Evolutionary conservation across 805 yeast species (phyloP).

Genomic region (Ogataea polymorpha): DNA sequence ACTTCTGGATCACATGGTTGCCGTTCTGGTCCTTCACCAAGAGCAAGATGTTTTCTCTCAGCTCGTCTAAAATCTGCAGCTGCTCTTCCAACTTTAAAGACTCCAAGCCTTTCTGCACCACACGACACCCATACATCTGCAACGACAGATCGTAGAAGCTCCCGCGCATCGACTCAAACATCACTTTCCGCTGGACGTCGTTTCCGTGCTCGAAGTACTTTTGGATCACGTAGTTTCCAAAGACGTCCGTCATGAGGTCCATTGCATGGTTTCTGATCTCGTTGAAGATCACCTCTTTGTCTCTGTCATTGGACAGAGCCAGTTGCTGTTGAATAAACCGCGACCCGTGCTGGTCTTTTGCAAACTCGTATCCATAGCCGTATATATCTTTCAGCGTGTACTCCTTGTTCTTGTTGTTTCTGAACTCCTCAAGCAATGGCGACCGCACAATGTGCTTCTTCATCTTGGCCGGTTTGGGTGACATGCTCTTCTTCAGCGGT

Average conservation of each 20-base stretch:
- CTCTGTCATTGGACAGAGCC: slow-evolving; percentile 60
- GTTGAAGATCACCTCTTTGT: slow-evolving; percentile 74
- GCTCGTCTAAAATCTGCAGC: slow-evolving; percentile 64
- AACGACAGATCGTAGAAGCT: slow-evolving; percentile 71
- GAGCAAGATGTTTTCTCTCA: slow-evolving; percentile 52
- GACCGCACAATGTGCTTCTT: slow-evolving; percentile 60
- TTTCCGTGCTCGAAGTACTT: slow-evolving; percentile 86
- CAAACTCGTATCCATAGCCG: slow-evolving; percentile 87
- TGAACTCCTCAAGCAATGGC: slow-evolving; percentile 80
- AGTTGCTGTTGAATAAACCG: slow-evolving; percentile 91
- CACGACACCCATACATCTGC: slow-evolving; percentile 98
- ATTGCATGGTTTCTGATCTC: slow-evolving; percentile 74
- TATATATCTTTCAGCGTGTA: slow-evolving; percentile 69
- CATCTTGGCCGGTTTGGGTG: slow-evolving; percentile 25
- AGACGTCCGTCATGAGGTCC: slow-evolving; percentile 90
- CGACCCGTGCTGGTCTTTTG: slow-evolving; percentile 96
- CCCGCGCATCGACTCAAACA: slow-evolving; percentile 71
- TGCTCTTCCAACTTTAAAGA: slow-evolving; percentile 63
- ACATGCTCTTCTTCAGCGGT: slow-evolving; percentile 16
- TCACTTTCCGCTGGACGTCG: slow-evolving; percentile 59
- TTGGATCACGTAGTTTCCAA: slow-evolving; percentile 96
- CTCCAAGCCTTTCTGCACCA: slow-evolving; percentile 90
- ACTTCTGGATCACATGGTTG: slow-evolving; percentile 94
- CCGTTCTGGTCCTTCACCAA: slow-evolving; percentile 96
- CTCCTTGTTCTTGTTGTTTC: slow-evolving; percentile 59